Evolutionary conservation across 257 asterid genomes (phyloP).

Genomic region (Lavandula angustifolia): DNA sequence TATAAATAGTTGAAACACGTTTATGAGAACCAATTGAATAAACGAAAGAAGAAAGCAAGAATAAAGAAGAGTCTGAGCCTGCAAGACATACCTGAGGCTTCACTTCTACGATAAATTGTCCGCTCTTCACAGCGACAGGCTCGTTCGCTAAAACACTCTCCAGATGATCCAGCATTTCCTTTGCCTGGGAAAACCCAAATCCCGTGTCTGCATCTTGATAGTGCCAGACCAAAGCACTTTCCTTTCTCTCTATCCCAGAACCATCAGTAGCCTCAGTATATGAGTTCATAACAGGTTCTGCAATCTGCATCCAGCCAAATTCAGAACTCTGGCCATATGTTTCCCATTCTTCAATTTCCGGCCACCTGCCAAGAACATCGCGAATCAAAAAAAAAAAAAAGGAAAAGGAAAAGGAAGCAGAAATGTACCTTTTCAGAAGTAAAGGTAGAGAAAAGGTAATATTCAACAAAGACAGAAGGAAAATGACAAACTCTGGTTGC

Average conservation of each 20-base stretch:
- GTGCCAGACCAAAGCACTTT: slow-evolving; percentile 93
- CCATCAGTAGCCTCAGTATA: slow-evolving; percentile 94
- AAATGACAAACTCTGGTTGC: not conserved
- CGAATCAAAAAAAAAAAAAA: slow-evolving; percentile 6
- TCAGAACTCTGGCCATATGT: slow-evolving; percentile 63
- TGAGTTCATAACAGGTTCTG: slow-evolving; percentile 87
- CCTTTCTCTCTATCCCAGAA: slow-evolving; percentile 77
- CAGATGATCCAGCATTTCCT: slow-evolving; percentile 91
- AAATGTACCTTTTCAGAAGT: not conserved
- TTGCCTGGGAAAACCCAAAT: slow-evolving; percentile 84
- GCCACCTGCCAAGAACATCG: slow-evolving; percentile 60
- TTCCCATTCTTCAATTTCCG: slow-evolving; percentile 76
- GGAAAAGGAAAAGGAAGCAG: not conserved
- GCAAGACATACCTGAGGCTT: slow-evolving; percentile 74
- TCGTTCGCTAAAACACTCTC: slow-evolving; percentile 93
- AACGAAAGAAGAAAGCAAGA: not conserved
- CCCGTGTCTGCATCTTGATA: slow-evolving; percentile 83
- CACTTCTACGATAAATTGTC: slow-evolving; percentile 87
- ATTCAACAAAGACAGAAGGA: too few species aligned
- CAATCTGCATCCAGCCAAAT: slow-evolving; percentile 88
- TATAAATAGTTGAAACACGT: not conserved
- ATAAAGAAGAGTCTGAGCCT: not conserved
- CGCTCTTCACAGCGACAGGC: slow-evolving; percentile 90
- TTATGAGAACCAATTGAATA: not conserved
- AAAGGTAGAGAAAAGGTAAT: not conserved